These are phyloP conservation scores for Phialophora verrucosa DNA, from an alignment of 2,329 filamentous ascomycete genomes.

Conservation along the genomic window DNA sequence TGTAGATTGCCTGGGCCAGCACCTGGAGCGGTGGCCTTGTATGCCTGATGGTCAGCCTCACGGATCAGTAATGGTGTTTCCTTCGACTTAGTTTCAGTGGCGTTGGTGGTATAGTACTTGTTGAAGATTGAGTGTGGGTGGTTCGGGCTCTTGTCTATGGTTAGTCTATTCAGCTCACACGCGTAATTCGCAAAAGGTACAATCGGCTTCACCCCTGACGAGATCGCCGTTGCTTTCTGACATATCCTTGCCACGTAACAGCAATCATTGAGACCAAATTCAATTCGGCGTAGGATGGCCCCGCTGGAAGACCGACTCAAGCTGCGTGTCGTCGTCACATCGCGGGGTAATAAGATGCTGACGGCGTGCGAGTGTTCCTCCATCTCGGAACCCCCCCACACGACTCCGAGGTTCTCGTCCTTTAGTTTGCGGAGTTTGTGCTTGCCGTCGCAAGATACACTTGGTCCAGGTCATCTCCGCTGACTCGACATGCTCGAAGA, in stretches of 20 bases:
- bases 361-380: not conserved
- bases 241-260: not conserved
- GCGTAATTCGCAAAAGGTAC: not conserved
- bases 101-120: not conserved
- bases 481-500: constrained; percentile 9
- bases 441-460: not conserved
- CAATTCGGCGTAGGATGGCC: not conserved
- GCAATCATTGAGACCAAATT: not conserved
- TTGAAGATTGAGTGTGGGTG: not conserved
- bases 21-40: not conserved
- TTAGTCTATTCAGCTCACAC: not conserved
- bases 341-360: constrained; percentile 11
- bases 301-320: not conserved
- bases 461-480: not conserved
- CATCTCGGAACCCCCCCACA: constrained; percentile 5
- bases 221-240: not conserved
- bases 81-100: not conserved
- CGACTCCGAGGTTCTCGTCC: constrained; percentile 10
- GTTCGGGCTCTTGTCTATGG: not conserved
- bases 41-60: not conserved
- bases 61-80: not conserved
- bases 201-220: not conserved
- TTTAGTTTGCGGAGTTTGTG: constrained; percentile 6
- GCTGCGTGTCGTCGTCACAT: not conserved
- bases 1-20: not conserved